These are phyloP conservation scores for Trametes cinnabarina DNA, from an alignment of 768 basidiomycete genomes.

Conservation along the genomic window DNA sequence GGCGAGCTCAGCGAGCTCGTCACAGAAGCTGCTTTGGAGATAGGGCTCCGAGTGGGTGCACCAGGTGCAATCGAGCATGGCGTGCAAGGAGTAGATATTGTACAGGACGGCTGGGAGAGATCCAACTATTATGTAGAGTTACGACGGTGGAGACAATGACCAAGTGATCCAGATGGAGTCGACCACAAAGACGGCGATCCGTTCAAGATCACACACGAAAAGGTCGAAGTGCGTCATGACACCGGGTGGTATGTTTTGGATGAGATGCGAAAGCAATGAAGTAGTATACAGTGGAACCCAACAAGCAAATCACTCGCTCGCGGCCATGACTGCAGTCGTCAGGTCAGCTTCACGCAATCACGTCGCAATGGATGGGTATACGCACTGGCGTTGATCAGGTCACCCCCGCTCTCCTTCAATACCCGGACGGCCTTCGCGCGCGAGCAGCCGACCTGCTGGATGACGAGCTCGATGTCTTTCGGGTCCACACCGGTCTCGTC, in stretches of 20 bases:
- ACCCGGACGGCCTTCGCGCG: slow-evolving; percentile 90
- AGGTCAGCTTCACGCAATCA: slow-evolving; percentile 6
- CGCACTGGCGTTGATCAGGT: slow-evolving; percentile 96
- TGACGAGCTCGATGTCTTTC: slow-evolving; percentile 94
- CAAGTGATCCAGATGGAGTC: not conserved
- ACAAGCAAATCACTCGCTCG: slow-evolving; percentile 63
- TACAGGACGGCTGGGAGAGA: slow-evolving; percentile 80
- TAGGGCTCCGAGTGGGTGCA: slow-evolving; percentile 54
- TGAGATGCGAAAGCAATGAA: slow-evolving; percentile 15
- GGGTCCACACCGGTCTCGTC: slow-evolving; percentile 89
- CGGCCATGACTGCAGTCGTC: slow-evolving; percentile 72
- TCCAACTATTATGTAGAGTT: slow-evolving; percentile 88
- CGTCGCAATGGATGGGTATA: slow-evolving; percentile 26
- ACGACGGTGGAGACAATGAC: slow-evolving; percentile 51
- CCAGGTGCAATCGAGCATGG: not conserved
- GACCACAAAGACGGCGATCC: not conserved
- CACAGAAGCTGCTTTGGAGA: slow-evolving; percentile 53
- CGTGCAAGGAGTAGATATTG: slow-evolving; percentile 57
- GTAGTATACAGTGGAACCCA: slow-evolving; percentile 31
- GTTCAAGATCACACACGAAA: not conserved
- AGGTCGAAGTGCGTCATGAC: slow-evolving; percentile 2
- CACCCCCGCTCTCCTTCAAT: slow-evolving; percentile 88
- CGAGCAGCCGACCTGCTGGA: slow-evolving; percentile 86
- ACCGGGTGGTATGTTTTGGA: slow-evolving; percentile 11
- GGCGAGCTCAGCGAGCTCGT: slow-evolving; percentile 74